Evolutionary conservation across 192 early-diverging fungal genomes (phyloP).

Genomic region (Podila verticillata): DNA sequence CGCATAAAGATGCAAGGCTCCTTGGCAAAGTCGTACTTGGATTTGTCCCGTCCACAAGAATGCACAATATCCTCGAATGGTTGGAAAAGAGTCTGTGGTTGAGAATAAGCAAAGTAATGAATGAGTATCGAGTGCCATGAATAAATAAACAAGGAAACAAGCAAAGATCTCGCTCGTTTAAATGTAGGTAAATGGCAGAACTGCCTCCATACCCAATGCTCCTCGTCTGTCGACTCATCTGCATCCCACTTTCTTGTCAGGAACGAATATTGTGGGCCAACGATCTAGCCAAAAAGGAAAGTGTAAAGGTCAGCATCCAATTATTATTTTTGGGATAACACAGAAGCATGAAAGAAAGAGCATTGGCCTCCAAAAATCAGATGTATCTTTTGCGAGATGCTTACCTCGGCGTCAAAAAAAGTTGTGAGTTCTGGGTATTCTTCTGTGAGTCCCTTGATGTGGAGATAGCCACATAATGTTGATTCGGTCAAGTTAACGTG

Average conservation of each 20-base stretch:
- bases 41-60: slow-evolving; percentile 57
- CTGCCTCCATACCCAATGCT: slow-evolving; percentile 75
- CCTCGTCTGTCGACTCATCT: slow-evolving; percentile 69
- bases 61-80: slow-evolving; percentile 60
- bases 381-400: not conserved
- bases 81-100: slow-evolving; percentile 53
- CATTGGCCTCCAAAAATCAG: not conserved
- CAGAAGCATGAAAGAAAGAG: not conserved
- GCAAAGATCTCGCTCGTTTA: too few relatives aligned
- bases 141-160: not conserved
- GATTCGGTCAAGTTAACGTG: slow-evolving; percentile 76
- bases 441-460: slow-evolving; percentile 81
- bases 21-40: slow-evolving; percentile 59
- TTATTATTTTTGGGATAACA: not conserved
- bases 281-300: not conserved
- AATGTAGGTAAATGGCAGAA: not conserved
- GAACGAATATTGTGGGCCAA: slow-evolving; percentile 62
- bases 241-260: slow-evolving; percentile 89
- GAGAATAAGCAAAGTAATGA: not conserved
- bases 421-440: slow-evolving; percentile 86
- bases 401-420: slow-evolving; percentile 88
- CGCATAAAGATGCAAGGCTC: slow-evolving; percentile 85
- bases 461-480: slow-evolving; percentile 82
- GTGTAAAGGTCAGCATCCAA: slow-evolving; percentile 57
- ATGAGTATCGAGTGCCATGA: not conserved